These are phyloP conservation scores for Apiotrichum gracile DNA, from an alignment of 1,284 basidiomycete genomes.

Conservation along the genomic window DNA sequence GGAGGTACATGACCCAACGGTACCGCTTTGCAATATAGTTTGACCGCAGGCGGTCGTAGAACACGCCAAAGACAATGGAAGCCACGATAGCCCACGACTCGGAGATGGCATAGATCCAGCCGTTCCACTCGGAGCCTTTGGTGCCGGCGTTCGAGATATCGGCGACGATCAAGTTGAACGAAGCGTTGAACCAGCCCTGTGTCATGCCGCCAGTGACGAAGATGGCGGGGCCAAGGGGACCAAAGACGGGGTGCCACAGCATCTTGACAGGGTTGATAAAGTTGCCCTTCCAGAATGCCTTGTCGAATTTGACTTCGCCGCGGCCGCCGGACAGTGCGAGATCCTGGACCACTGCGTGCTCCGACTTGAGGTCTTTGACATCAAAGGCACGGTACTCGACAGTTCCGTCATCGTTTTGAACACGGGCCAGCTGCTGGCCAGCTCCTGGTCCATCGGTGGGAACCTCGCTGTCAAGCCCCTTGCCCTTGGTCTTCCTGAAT, in stretches of 20 bases:
- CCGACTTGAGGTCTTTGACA: conserved; percentile 3
- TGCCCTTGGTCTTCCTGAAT: conserved; percentile 1
- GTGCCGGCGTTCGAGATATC: too few relatives aligned
- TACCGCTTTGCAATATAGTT: conserved; percentile 9
- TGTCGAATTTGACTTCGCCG: background rate
- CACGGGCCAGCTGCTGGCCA: background rate
- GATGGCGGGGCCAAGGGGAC: conserved; percentile 11
- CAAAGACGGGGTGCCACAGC: conserved; percentile 14
- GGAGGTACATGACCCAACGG: conserved; percentile 18
- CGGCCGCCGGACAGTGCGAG: conserved; percentile 4
- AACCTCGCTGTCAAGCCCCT: too few relatives aligned
- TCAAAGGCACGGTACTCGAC: conserved; percentile 10
- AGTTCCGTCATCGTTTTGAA: conserved; percentile 12
- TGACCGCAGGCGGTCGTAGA: conserved; percentile 14
- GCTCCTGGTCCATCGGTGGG: background rate
- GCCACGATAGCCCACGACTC: conserved; percentile 15
- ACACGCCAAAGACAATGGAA: conserved; percentile 12
- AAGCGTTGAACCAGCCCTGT: conserved; percentile 18
- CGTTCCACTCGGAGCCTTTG: conserved; percentile 19
- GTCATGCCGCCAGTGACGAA: conserved; percentile 15
- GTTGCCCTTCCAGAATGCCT: conserved; percentile 5
- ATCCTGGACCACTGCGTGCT: conserved; percentile 15
- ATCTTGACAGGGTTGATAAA: conserved; percentile 13
- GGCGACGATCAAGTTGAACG: conserved; percentile 14
- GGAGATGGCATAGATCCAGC: conserved; percentile 15